Conservation (phyloP, 2,329 filamentous ascomycete species). For the Aspergillus udagawae region DNA sequence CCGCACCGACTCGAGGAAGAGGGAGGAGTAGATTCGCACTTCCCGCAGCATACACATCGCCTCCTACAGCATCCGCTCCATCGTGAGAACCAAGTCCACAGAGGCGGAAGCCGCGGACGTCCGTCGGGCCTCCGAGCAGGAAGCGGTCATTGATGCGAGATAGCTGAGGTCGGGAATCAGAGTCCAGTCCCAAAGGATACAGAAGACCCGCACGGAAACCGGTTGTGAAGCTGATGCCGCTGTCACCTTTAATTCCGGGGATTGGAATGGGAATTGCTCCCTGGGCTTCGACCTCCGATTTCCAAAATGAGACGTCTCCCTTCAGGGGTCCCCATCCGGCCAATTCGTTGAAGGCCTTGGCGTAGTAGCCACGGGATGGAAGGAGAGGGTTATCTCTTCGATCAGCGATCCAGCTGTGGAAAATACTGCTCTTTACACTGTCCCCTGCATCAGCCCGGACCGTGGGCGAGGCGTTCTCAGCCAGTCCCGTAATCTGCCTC, state of each 20-base stretch:
- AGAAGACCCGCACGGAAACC: conserved; percentile 78
- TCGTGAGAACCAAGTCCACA: conserved; percentile 87
- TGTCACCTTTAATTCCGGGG: conserved; percentile 63
- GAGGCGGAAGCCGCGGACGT: conserved; percentile 88
- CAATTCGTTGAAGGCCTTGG: conserved; percentile 75
- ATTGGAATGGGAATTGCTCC: conserved; percentile 70
- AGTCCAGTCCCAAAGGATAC: conserved; percentile 70
- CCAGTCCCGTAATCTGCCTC: conserved; percentile 82
- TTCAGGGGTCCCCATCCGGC: conserved; percentile 78
- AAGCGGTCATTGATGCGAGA: conserved; percentile 93
- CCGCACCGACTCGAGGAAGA: conserved; percentile 73
- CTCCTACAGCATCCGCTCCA: conserved; percentile 78
- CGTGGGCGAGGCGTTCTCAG: conserved; percentile 70
- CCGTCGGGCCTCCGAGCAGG: conserved; percentile 87
- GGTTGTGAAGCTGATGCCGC: conserved; percentile 76
- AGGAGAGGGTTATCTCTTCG: conserved; percentile 79
- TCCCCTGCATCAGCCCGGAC: conserved; percentile 85
- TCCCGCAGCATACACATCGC: conserved; percentile 86
- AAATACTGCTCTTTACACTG: conserved; percentile 80
- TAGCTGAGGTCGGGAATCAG: conserved; percentile 52
- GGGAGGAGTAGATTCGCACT: conserved; percentile 83
- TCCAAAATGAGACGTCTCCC: conserved; percentile 91
- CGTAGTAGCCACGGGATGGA: conserved; percentile 74
- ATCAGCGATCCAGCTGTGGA: conserved; percentile 77
- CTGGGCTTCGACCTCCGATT: conserved; percentile 80